phyloP scores from a whole-genome alignment of 192 early-diverging fungal species.

The Umbelopsis isabellina region DNA sequence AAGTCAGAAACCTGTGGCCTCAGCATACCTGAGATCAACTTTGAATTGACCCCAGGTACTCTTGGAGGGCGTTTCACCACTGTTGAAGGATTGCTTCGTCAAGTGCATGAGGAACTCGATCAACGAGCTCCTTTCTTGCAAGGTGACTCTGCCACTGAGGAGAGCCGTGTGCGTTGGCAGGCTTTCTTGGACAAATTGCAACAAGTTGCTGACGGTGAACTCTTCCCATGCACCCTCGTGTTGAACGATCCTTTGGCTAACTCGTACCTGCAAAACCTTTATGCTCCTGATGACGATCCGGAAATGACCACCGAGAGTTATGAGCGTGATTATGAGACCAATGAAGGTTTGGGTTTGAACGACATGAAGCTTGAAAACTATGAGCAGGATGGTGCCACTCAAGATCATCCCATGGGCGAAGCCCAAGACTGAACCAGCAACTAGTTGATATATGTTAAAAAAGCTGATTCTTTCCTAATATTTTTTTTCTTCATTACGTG shows the following conservation, averaged over 20 bases:
- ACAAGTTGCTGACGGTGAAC: slow-evolving; percentile 60
- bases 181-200: slow-evolving; percentile 74
- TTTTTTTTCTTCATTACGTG: too few relatives aligned
- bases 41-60: slow-evolving; percentile 86
- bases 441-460: too few relatives aligned
- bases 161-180: slow-evolving; percentile 59
- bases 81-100: slow-evolving; percentile 87
- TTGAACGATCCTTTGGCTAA: slow-evolving; percentile 92
- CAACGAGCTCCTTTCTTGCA: slow-evolving; percentile 62
- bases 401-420: slow-evolving; percentile 2
- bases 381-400: slow-evolving; percentile 32
- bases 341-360: slow-evolving; percentile 88
- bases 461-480: too few relatives aligned
- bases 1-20: slow-evolving; percentile 95
- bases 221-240: slow-evolving; percentile 67
- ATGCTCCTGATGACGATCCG: slow-evolving; percentile 94
- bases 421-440: neutral
- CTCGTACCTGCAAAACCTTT: slow-evolving; percentile 79
- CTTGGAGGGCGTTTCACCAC: slow-evolving; percentile 96
- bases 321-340: slow-evolving; percentile 85
- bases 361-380: slow-evolving; percentile 83
- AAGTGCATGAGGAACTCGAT: slow-evolving; percentile 86
- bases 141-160: slow-evolving; percentile 69
- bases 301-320: slow-evolving; percentile 88
- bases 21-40: slow-evolving; percentile 84